Conservation (phyloP, 345 rosid genomes). For the Gossypium sturtianum region DNA sequence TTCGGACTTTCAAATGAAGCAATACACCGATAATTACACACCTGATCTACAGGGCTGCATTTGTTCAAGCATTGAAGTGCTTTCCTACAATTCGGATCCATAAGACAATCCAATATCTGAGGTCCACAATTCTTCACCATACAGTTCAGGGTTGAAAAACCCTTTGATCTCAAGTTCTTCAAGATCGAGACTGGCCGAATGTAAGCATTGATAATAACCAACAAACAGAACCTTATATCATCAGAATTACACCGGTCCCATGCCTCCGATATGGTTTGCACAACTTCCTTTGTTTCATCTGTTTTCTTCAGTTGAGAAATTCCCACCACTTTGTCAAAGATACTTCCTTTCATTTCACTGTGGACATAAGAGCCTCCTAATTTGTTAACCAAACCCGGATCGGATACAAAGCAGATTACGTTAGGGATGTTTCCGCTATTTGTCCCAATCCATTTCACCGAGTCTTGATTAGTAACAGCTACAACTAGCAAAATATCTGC, state of each 20-base stretch:
- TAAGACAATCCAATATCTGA: conserved; percentile 70
- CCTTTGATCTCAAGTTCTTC: conserved; percentile 81
- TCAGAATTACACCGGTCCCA: conserved; percentile 82
- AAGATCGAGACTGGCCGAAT: conserved; percentile 70
- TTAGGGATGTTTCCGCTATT: conserved; percentile 40
- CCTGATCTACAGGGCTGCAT: conserved; percentile 92
- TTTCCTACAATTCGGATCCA: conserved; percentile 86
- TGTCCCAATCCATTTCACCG: conserved; percentile 56
- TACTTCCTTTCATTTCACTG: conserved; percentile 21
- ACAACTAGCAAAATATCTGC: conserved; percentile 65
- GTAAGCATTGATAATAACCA: conserved; percentile 81
- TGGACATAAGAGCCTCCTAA: conserved; percentile 52
- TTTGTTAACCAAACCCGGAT: conserved; percentile 40
- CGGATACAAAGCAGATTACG: conserved; percentile 61
- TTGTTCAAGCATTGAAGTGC: conserved; percentile 86
- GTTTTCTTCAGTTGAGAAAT: conserved; percentile 21
- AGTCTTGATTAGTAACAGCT: conserved; percentile 44
- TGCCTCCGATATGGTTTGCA: conserved; percentile 66
- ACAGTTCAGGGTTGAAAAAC: conserved; percentile 77
- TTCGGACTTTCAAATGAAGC: conserved; percentile 89
- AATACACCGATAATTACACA: conserved; percentile 85
- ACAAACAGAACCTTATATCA: conserved; percentile 77
- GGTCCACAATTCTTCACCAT: conserved; percentile 83
- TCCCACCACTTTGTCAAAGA: conserved; percentile 30
- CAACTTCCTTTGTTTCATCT: conserved; percentile 45